Base-by-base conservation (phyloP, 768 basidiomycete genomes). In the Calocera viscosa region DNA sequence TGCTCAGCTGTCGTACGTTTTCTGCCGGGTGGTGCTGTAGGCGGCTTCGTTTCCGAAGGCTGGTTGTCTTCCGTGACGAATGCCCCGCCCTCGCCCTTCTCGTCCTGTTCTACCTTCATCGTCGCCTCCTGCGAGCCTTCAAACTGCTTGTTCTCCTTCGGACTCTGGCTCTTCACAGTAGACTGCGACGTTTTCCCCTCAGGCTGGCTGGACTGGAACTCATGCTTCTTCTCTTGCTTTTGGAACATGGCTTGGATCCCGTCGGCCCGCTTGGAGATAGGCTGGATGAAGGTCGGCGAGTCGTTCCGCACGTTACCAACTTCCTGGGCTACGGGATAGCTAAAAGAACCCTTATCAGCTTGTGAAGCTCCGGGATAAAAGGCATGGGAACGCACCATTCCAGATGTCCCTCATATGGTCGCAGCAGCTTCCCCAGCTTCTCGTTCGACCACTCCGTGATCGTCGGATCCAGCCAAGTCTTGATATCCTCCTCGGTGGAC, bases 251-350 rank as follows among this genome's bases (percentile, higher is more conserved):
- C 86, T 72, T 86, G 80, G 65, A 92, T 95, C 7, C 94, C 92
- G 71, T 94, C 94, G 72, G 88, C 88, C 24, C 94, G 83, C 53
- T 82, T 79, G 10, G 85, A 78, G 22, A 96, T 77, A 0, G 94
- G 93, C 71, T 91, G 81, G 65, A 96, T 86, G 74, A 90, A 96
- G 0, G 85, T 82, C 0, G 89, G 76, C 0, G 89, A 92, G 72
- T 98, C 89, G 8, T 79, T 85, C 8, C 91, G 91, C 2, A 97
- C 89, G 76, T 89, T 94, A 0, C 94, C 94, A 0, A 96, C 86
- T 78, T 96, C 94, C 70, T 84, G 84, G 0, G 91, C 91, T 0
- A 96, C 94, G 67, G 83, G 84, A 73, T 94, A 96, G 72, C 93
- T 94, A 69, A 1, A 40, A 19, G 65, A 53, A 24, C 19, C 14